phyloP scores from a whole-genome alignment of 2,329 filamentous ascomycete genomes.

The Apiospora saccharicola region DNA sequence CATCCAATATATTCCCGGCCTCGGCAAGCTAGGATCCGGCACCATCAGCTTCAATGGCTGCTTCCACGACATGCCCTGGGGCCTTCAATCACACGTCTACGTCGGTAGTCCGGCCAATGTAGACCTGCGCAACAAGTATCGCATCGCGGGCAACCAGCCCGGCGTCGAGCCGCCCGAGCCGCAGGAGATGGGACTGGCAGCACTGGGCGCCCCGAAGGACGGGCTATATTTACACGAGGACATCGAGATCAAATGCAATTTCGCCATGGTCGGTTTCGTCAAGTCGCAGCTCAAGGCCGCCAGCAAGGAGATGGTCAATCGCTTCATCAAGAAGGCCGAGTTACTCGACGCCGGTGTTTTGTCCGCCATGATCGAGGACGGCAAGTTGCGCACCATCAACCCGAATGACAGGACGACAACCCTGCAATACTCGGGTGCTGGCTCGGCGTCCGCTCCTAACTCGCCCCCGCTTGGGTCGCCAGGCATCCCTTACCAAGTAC shows the following conservation, averaged over 20 bases:
- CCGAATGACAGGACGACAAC: constrained; percentile 45
- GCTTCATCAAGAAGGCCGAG: constrained; percentile 76
- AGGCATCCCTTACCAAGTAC: constrained; percentile 49
- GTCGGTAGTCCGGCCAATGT: constrained; percentile 66
- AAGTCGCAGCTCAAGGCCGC: constrained; percentile 72
- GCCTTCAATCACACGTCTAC: constrained; percentile 75
- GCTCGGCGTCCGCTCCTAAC: constrained; percentile 28
- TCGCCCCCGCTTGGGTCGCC: constrained; percentile 41
- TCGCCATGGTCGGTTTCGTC: constrained; percentile 70
- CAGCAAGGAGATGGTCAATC: constrained; percentile 71
- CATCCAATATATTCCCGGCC: constrained; percentile 72
- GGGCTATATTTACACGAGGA: constrained; percentile 75
- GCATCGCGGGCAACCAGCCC: constrained; percentile 73
- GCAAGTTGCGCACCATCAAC: constrained; percentile 66
- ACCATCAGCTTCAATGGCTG: constrained; percentile 74
- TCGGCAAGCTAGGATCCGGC: constrained; percentile 69
- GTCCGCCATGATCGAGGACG: constrained; percentile 72
- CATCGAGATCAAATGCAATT: constrained; percentile 74
- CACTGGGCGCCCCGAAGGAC: constrained; percentile 66
- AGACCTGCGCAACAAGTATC: constrained; percentile 73
- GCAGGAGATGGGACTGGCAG: constrained; percentile 66
- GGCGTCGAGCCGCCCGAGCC: constrained; percentile 68
- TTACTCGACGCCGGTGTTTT: constrained; percentile 71
- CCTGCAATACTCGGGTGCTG: constrained; percentile 33
- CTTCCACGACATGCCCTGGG: constrained; percentile 77